Conservation (phyloP, 2,329 filamentous ascomycete species). For the Blumeriella jaapii region DNA sequence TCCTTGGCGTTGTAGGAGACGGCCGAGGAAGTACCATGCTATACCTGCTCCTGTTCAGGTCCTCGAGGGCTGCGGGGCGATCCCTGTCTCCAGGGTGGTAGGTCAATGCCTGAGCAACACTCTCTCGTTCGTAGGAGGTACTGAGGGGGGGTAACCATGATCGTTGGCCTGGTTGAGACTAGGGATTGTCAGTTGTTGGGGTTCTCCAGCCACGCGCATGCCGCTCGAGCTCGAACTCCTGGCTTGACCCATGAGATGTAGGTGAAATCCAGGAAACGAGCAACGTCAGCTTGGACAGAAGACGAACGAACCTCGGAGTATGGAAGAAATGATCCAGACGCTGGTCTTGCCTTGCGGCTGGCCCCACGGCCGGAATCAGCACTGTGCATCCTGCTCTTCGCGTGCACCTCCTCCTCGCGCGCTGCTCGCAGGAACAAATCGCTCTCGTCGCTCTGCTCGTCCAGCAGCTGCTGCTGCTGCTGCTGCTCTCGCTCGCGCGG, state of each 20-base stretch:
- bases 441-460: conserved; percentile 25
- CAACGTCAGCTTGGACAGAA: conserved; percentile 1
- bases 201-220: too few species aligned
- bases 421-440: conserved; percentile 26
- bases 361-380: conserved; percentile 13
- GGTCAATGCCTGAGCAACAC: conserved; percentile 19
- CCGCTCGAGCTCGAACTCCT: too few species aligned
- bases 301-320: conserved; percentile 7
- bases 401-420: conserved; percentile 21
- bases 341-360: conserved; percentile 19
- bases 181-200: conserved; percentile 15
- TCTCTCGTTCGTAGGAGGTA: conserved; percentile 16
- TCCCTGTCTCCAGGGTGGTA: conserved; percentile 19
- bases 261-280: conserved; percentile 5
- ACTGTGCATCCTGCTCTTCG: conserved; percentile 10
- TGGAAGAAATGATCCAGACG: conserved; percentile 1
- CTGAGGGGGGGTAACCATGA: conserved; percentile 21
- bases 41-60: conserved; percentile 20
- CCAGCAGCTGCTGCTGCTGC: conserved; percentile 23
- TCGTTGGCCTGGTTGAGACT: conserved; percentile 23
- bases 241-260: conserved; percentile 4
- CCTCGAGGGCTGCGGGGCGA: conserved; percentile 13
- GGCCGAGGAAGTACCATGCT: conserved; percentile 16
- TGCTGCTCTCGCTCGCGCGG: conserved; percentile 19
- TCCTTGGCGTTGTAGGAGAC: conserved; percentile 23